These are phyloP conservation scores for Thraustotheca clavata DNA, from an alignment of 352 stramenopile genomes.

Conservation along the genomic window DNA sequence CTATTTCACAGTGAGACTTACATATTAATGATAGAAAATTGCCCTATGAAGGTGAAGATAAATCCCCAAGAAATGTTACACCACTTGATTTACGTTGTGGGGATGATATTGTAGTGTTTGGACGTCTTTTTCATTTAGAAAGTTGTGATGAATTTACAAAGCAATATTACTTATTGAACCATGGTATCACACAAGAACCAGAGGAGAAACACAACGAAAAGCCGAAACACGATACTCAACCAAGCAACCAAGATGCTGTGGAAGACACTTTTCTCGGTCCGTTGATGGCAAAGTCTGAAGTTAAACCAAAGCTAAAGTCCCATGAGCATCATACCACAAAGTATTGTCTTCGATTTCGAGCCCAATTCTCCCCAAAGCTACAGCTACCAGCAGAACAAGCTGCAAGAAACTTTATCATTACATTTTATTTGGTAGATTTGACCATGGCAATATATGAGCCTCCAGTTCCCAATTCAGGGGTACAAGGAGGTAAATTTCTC, in stretches of 20 bases:
- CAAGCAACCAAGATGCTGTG: neutral
- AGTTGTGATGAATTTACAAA: slow-evolving; percentile 89
- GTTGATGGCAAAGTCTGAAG: neutral
- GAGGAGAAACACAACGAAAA: neutral
- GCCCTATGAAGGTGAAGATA: slow-evolving; percentile 19
- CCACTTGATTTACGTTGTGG: slow-evolving; percentile 77
- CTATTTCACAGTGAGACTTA: neutral
- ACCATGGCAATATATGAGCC: slow-evolving; percentile 73
- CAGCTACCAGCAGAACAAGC: slow-evolving; percentile 30
- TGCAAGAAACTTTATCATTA: slow-evolving; percentile 63
- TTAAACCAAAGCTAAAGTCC: neutral
- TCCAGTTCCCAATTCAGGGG: slow-evolving; percentile 52
- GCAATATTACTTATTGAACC: slow-evolving; percentile 76
- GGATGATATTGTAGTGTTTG: slow-evolving; percentile 74
- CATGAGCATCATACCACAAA: slow-evolving; percentile 1
- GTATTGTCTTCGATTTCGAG: slow-evolving; percentile 68
- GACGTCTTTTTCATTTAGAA: slow-evolving; percentile 79
- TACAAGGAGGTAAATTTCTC: slow-evolving; percentile 57
- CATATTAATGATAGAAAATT: neutral
- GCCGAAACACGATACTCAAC: neutral
- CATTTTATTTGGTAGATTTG: slow-evolving; percentile 71
- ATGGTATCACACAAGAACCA: slow-evolving; percentile 74
- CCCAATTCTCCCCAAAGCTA: slow-evolving; percentile 34
- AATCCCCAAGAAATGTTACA: slow-evolving; percentile 27
- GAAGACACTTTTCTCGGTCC: neutral